A percentile compares a stretch with the other conserved stretches of the same genome.
These are phyloP conservation scores for Saccharum spontaneum DNA, from an alignment of 176 grass and related monocot species.

Conservation along the genomic window DNA sequence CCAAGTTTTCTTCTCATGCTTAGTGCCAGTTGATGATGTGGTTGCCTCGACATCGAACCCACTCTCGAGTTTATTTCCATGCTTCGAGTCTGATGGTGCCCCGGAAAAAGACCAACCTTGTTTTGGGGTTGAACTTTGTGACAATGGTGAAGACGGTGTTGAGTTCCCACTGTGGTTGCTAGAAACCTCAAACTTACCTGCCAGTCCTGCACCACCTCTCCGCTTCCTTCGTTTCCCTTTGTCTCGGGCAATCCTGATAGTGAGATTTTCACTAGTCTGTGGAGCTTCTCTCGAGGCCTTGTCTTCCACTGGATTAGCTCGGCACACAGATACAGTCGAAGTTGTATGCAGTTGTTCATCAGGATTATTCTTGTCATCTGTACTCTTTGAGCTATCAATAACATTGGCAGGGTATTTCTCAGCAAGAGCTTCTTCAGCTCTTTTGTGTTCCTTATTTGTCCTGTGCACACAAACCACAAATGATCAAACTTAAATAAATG, in stretches of 20 bases:
- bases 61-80: slow-evolving; percentile 37
- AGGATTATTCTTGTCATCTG: slow-evolving; percentile 37
- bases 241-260: slow-evolving; percentile 67
- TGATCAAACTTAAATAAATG: slow-evolving; percentile 17
- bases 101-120: slow-evolving; percentile 52
- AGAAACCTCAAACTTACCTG: slow-evolving; percentile 84
- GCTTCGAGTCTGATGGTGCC: slow-evolving; percentile 40
- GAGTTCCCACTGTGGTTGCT: slow-evolving; percentile 96
- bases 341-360: slow-evolving; percentile 44
- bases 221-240: slow-evolving; percentile 66
- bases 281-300: slow-evolving; percentile 35
- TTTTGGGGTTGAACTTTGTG: slow-evolving; percentile 74
- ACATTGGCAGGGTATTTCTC: slow-evolving; percentile 42
- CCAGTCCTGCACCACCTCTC: slow-evolving; percentile 47
- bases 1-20: slow-evolving; percentile 30
- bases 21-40: slow-evolving; percentile 29
- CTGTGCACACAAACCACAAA: slow-evolving; percentile 56
- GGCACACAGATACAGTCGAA: slow-evolving; percentile 19
- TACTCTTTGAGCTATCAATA: slow-evolving; percentile 44
- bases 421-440: slow-evolving; percentile 36
- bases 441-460: slow-evolving; percentile 57
- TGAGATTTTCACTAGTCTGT: slow-evolving; percentile 62
- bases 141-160: slow-evolving; percentile 77
- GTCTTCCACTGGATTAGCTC: slow-evolving; percentile 47
- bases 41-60: slow-evolving; percentile 37